Evolutionary conservation across 331 rosid species (phyloP).

Genomic region (Stylosanthes scabra): DNA sequence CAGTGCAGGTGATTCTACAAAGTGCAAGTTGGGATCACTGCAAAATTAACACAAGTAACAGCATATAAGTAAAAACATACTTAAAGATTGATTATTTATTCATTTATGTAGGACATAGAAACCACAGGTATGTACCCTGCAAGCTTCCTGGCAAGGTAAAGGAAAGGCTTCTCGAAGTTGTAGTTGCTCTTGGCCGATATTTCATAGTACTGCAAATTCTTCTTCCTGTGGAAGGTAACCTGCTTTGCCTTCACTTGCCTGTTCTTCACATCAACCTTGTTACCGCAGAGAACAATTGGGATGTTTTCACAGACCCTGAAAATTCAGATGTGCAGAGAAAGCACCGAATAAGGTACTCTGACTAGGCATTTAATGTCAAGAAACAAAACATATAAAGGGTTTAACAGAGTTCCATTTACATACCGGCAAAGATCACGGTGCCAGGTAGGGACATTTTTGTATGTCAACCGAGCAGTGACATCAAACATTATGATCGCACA

Average conservation of each 20-base stretch:
- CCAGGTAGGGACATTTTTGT: conserved; percentile 85
- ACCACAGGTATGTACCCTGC: conserved; percentile 57
- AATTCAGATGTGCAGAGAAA: neutral
- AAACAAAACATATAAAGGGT: neutral
- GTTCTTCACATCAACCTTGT: conserved; percentile 86
- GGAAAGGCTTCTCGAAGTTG: conserved; percentile 84
- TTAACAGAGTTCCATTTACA: neutral
- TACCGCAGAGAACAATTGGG: conserved; percentile 77
- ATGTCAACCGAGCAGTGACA: conserved; percentile 75
- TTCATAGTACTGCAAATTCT: conserved; percentile 81
- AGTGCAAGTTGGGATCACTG: conserved; percentile 46
- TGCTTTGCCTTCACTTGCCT: conserved; percentile 83
- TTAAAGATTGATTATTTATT: too few relatives aligned
- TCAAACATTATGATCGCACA: conserved; percentile 83
- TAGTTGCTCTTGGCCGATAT: conserved; percentile 88
- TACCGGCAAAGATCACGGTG: conserved; percentile 81
- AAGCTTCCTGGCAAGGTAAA: conserved; percentile 87
- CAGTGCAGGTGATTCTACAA: conserved; percentile 62
- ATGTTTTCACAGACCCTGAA: conserved; percentile 81
- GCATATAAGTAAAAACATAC: conserved; percentile 1
- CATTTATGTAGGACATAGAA: neutral
- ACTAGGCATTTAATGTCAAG: neutral
- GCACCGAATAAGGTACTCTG: neutral
- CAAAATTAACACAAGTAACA: conserved; percentile 17
- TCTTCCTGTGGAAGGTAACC: conserved; percentile 75